Evolutionary conservation across 1,284 basidiomycete genomes (phyloP), one percentile per base, ranked within the genome.

Genomic region (Ceratobasidium sp.): DNA sequence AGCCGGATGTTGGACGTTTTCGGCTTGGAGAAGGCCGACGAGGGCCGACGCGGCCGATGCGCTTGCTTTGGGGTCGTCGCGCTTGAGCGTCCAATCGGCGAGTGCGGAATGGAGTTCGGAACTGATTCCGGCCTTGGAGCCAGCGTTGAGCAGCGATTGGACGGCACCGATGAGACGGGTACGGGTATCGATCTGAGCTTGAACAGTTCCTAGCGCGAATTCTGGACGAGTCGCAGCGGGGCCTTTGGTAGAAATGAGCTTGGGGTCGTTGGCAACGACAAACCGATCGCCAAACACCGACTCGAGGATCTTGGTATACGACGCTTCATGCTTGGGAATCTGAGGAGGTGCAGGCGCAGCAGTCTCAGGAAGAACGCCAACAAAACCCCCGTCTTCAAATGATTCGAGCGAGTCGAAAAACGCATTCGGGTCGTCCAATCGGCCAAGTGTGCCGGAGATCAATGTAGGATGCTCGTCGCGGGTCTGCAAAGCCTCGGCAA

Each of bases 171-270:
- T 78, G 29, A 95, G 85, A 68, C 87, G 84, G 29, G 83, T 81
- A 22, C 92, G 86, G 73, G 87, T 85, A 71, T 90, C 88, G 69
- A 94, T 79, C 76, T 94, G 87, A 3, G 91, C 92, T 31, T 93
- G 88, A 49, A 95, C 89, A 71, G 94, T 91, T 45, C 96, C 96
- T 38, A 98, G 86, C 0, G 96, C 96, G 77, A 91, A 98, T 76
- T 98, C 94, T 1, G 96, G 96, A 40, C 86, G 91, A 17, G 93
- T 96, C 13, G 94, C 92, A 68, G 87, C 77, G 55, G 84, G 79
- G 25, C 93, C 91, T 73, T 90, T 85, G 17, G 87, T 79, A 7
- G 85, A 76, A 65, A 94, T 87, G 22, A 90, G 83, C 17, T 85
- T 80, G 0, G 94, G 94, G 17, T 89, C 87, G 79, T 99, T 99